Evolutionary conservation across 2,329 filamentous ascomycete species (phyloP), one percentile per base, ranked within the genome.

Genomic region (Cladosporium velox): DNA sequence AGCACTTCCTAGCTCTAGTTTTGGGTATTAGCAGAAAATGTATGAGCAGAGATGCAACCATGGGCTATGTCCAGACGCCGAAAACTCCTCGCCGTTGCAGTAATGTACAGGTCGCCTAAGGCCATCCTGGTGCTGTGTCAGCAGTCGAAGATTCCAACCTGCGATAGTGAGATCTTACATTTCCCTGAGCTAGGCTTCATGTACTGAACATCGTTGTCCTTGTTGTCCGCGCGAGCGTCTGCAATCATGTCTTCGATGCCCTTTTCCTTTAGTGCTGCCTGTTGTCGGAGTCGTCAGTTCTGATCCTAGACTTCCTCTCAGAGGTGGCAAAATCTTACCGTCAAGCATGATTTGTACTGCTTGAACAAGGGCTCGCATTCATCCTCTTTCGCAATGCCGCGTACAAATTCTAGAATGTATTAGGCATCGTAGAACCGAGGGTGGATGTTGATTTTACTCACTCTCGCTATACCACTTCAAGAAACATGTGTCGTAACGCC

Each of bases 391-490:
- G 93, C 90, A 67, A 90, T 90, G 21, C 93, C 93, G 72, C 93
- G 87, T 24, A 99, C 87, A 75, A 97, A 99, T 79, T 97, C 95
- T 81, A 61, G 21, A 24, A 30, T 35, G 59, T 49, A 21, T 26
- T 57, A 21, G 12, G 26, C 2, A 18, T 15, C 5, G 15, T 15
- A 3, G 6, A 34, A 59, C 4, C 18, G 21, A 32, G 12, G 44
- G 44, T 28, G 15, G 8, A 21, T 14, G 12, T 6, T 24, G 41
- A 3, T 26, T n/a, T 28, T 34, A 79, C 90, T 67, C 84, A 97
- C 95, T 98, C 81, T 99, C 95, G 77, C 93, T 97, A 79, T 99
- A 99, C 95, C 95, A 99, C 81, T 97, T 98, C 70, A 99, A 83
- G 78, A 99, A 99, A 81, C 95, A 99, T 62, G 90, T 93, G 79